A percentile compares a stretch with the other conserved stretches of the same genome.
Evolutionary conservation across 1,284 basidiomycete genomes (phyloP).

Genomic region (Macrocystidia cucumis): DNA sequence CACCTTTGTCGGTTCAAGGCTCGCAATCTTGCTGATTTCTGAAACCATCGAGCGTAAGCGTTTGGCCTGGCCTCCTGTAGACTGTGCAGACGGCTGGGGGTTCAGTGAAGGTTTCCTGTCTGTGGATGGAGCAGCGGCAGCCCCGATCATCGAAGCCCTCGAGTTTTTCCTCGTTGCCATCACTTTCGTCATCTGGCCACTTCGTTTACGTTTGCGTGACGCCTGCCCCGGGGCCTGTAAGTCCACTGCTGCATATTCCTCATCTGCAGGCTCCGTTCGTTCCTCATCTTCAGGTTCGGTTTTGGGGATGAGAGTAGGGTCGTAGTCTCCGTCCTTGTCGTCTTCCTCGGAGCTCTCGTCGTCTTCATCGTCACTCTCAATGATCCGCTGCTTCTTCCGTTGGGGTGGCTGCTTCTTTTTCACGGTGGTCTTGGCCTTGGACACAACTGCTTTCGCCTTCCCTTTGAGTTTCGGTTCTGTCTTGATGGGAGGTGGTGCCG

Average conservation of each 20-base stretch:
- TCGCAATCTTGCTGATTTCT: slow-evolving; percentile 13
- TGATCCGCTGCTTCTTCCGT: too few relatives aligned
- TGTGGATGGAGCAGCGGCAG: slow-evolving; percentile 3
- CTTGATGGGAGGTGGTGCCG: slow-evolving; percentile 2
- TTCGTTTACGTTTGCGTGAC: slow-evolving; percentile 45
- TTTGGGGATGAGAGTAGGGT: too few relatives aligned
- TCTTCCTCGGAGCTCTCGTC: too few relatives aligned
- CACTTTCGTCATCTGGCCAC: slow-evolving; percentile 11
- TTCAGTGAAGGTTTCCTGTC: slow-evolving; percentile 6
- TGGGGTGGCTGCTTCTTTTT: too few relatives aligned
- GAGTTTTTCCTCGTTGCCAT: slow-evolving; percentile 8
- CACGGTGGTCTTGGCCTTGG: too few relatives aligned
- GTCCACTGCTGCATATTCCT: slow-evolving; percentile 22
- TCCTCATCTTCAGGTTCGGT: slow-evolving; percentile 22
- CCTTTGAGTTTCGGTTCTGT: slow-evolving; percentile 9
- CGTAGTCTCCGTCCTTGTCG: slow-evolving; percentile 14
- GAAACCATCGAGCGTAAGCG: slow-evolving; percentile 23
- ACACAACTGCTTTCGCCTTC: too few relatives aligned
- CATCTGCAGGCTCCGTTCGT: slow-evolving; percentile 37
- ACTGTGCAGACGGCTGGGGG: slow-evolving; percentile 11
- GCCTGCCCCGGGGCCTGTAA: slow-evolving; percentile 18
- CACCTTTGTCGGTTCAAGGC: slow-evolving; percentile 37
- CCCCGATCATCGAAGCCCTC: slow-evolving; percentile 2
- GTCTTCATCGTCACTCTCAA: too few relatives aligned
- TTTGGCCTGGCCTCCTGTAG: slow-evolving; percentile 20